phyloP scores from a whole-genome alignment of 306 rosid species.

The Leucaena leucocephala region DNA sequence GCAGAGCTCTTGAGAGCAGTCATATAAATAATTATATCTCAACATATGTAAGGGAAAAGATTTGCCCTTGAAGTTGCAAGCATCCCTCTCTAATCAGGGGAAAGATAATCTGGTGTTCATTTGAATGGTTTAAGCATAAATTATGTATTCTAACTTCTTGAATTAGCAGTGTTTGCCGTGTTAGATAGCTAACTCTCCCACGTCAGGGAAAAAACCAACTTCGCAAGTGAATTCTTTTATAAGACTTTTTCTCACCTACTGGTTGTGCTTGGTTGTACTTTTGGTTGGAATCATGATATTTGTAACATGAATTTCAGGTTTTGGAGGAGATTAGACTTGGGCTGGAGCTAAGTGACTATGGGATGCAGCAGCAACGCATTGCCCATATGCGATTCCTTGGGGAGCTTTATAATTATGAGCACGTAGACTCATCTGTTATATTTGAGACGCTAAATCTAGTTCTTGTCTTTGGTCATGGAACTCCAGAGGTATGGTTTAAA shows the following conservation, averaged over 20 bases:
- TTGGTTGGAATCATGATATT: slow-evolving; percentile 26
- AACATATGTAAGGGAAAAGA: background rate
- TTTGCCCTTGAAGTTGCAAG: background rate
- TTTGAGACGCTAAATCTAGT: slow-evolving; percentile 91
- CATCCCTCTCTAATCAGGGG: background rate
- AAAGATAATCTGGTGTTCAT: background rate
- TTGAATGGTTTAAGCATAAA: slow-evolving; percentile 12
- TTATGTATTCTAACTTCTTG: slow-evolving; percentile 26
- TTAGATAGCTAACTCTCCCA: too few species aligned
- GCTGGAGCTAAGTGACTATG: slow-evolving; percentile 88
- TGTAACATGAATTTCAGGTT: slow-evolving; percentile 62
- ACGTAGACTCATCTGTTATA: slow-evolving; percentile 94
- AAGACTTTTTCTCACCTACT: slow-evolving; percentile 5
- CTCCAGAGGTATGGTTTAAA: slow-evolving; percentile 69
- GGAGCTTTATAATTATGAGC: slow-evolving; percentile 96
- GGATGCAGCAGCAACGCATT: slow-evolving; percentile 95
- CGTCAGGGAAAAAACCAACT: background rate
- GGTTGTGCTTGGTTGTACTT: slow-evolving; percentile 18
- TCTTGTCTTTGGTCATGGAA: slow-evolving; percentile 82
- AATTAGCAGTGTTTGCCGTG: background rate
- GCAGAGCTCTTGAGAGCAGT: background rate
- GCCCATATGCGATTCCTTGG: slow-evolving; percentile 97
- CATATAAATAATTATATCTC: background rate
- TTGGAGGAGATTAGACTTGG: slow-evolving; percentile 98
- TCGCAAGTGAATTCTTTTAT: slow-evolving; percentile 10